A percentile compares a stretch with the other conserved stretches of the same genome.
Conservation (phyloP, 129 eudicot genomes). For the Flaveria bidentis region DNA sequence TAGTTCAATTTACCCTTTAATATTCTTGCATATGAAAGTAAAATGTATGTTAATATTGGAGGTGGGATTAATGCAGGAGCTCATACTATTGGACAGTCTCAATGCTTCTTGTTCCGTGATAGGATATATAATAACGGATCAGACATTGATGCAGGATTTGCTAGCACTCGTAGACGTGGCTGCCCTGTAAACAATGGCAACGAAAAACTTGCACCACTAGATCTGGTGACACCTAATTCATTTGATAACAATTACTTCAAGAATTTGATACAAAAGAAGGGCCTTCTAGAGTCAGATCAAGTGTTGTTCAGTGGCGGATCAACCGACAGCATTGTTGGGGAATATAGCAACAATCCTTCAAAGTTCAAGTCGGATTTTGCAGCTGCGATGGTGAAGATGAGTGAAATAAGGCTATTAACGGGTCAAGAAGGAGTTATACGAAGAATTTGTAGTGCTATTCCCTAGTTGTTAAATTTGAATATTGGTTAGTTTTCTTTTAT, state of each 20-base stretch:
- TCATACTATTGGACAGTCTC: slow-evolving; percentile 74
- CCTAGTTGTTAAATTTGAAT: background rate
- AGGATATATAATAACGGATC: slow-evolving; percentile 65
- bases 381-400: slow-evolving; percentile 74
- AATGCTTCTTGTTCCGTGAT: slow-evolving; percentile 55
- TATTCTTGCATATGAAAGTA: background rate
- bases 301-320: slow-evolving; percentile 71
- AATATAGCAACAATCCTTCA: slow-evolving; percentile 37
- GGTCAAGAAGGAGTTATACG: slow-evolving; percentile 61
- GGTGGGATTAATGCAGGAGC: slow-evolving; percentile 38
- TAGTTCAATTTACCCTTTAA: no score
- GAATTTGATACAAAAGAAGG: slow-evolving; percentile 51
- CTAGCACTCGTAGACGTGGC: slow-evolving; percentile 38
- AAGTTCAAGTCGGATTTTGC: slow-evolving; percentile 56
- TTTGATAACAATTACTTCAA: slow-evolving; percentile 58
- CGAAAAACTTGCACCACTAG: slow-evolving; percentile 55
- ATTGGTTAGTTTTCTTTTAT: background rate
- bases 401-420: slow-evolving; percentile 55
- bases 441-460: slow-evolving; percentile 47
- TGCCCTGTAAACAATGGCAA: slow-evolving; percentile 58
- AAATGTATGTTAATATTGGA: background rate
- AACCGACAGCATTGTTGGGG: slow-evolving; percentile 43
- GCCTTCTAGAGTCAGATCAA: slow-evolving; percentile 80
- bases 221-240: slow-evolving; percentile 45
- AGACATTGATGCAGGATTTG: slow-evolving; percentile 51